These are phyloP conservation scores for Stachybotrys chlorohalonatus DNA, from an alignment of 2,329 filamentous ascomycete species.

Conservation along the genomic window DNA sequence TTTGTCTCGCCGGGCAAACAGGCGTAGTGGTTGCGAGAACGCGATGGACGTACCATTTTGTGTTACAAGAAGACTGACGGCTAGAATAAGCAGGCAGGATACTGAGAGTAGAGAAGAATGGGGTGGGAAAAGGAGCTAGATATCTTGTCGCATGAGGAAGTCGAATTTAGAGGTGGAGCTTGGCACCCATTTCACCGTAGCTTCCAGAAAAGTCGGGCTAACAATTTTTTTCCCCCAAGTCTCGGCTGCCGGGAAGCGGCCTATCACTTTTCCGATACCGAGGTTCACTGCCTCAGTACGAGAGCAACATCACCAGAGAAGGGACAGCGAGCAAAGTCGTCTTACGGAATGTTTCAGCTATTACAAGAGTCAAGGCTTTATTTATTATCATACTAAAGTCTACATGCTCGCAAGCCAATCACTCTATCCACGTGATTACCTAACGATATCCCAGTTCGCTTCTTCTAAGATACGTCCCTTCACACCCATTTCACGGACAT, in stretches of 20 bases:
- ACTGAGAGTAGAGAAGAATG: background rate
- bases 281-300: background rate
- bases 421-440: background rate
- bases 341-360: too few relatives aligned
- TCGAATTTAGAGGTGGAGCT: conserved; percentile 18
- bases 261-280: conserved; percentile 25
- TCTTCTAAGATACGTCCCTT: background rate
- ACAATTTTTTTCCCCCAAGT: conserved; percentile 24
- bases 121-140: conserved; percentile 1
- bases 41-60: background rate
- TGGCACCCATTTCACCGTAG: conserved; percentile 23
- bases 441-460: background rate
- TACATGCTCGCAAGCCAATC: background rate
- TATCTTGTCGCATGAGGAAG: conserved; percentile 7
- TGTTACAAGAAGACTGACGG: background rate
- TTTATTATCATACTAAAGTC: background rate
- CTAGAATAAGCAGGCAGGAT: background rate
- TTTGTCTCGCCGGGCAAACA: conserved; percentile 1
- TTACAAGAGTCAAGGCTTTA: background rate
- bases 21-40: conserved; percentile 1
- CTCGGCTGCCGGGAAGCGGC: conserved; percentile 8
- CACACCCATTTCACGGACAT: background rate
- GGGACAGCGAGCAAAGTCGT: too few relatives aligned
- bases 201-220: conserved; percentile 28
- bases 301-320: too few relatives aligned